These are phyloP conservation scores for Halenospora varia DNA, from an alignment of 495 filamentous ascomycete species.

Conservation along the genomic window DNA sequence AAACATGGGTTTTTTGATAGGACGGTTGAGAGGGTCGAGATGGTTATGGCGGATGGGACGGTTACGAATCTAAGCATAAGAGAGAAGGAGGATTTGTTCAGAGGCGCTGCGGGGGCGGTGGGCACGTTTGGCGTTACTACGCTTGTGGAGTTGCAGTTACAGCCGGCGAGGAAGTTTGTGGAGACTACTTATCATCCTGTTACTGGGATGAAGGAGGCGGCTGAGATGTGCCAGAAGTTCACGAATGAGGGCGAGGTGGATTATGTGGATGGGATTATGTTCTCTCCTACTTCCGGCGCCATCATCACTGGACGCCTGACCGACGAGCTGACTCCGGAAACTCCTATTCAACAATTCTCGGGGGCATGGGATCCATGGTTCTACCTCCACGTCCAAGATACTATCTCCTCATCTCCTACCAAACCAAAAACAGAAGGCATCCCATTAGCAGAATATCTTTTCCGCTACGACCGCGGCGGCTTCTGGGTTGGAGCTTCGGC, in stretches of 20 bases:
- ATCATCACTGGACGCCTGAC: slow-evolving; percentile 48
- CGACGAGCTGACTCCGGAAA: slow-evolving; percentile 26
- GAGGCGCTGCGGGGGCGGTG: slow-evolving; percentile 50
- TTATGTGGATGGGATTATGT: slow-evolving; percentile 48
- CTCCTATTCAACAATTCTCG: slow-evolving; percentile 36
- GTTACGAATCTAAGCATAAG: slow-evolving; percentile 36
- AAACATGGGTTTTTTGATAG: slow-evolving; percentile 56
- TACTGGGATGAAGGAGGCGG: slow-evolving; percentile 37
- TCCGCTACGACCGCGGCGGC: slow-evolving; percentile 56
- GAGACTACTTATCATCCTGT: slow-evolving; percentile 50
- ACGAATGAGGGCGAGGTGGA: slow-evolving; percentile 29
- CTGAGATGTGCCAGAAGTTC: slow-evolving; percentile 23
- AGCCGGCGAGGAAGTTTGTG: slow-evolving; percentile 48
- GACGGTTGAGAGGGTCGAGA: slow-evolving; percentile 52
- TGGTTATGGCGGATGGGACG: slow-evolving; percentile 53
- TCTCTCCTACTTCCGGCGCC: slow-evolving; percentile 44
- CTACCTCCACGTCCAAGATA: slow-evolving; percentile 43
- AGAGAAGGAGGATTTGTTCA: slow-evolving; percentile 40
- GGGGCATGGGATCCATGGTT: slow-evolving; percentile 50
- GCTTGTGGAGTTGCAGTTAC: slow-evolving; percentile 46
- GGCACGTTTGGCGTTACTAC: slow-evolving; percentile 54
- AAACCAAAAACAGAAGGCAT: slow-evolving; percentile 37
- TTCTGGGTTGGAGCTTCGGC: slow-evolving; percentile 56
- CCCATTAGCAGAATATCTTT: slow-evolving; percentile 52
- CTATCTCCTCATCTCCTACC: slow-evolving; percentile 13